These are phyloP conservation scores for Didymella sp. DNA, from an alignment of 2,329 filamentous ascomycete genomes.

Conservation along the genomic window DNA sequence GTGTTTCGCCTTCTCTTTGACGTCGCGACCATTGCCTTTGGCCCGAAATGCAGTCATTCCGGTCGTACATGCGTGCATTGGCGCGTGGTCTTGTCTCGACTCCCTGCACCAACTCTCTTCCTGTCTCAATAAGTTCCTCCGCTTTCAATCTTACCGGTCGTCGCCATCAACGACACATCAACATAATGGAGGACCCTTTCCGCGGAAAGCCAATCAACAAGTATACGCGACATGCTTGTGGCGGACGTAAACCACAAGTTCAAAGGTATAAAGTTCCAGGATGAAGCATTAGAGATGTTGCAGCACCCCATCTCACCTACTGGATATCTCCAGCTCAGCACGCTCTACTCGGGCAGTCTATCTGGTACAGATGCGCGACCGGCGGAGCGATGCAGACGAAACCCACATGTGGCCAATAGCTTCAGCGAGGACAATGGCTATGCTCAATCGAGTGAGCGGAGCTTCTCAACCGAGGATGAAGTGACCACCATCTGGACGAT, in stretches of 20 bases:
- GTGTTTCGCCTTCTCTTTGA: not conserved
- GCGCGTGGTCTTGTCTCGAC: not conserved
- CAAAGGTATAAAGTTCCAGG: too few species aligned
- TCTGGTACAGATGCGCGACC: not conserved
- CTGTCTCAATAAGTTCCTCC: not conserved
- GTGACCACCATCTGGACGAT: not conserved
- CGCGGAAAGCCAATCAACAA: not conserved
- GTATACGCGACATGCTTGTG: too few species aligned
- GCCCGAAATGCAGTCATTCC: too few species aligned
- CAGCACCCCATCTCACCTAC: not conserved
- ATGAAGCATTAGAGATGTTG: not conserved
- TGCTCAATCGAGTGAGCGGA: slow-evolving; percentile 20
- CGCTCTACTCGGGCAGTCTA: not conserved
- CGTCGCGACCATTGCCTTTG: not conserved
- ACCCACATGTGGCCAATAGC: not conserved
- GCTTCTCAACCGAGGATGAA: slow-evolving; percentile 11
- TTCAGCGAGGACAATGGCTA: slow-evolving; percentile 3
- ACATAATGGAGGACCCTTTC: not conserved
- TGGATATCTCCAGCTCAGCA: not conserved
- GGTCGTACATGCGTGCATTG: not conserved
- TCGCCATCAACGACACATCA: not conserved
- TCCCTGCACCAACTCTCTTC: not conserved
- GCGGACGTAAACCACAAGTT: too few species aligned
- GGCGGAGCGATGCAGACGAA: not conserved
- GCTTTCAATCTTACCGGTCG: not conserved